These are phyloP conservation scores for Chlamydomonas schloesseri DNA, from an alignment of 139 green algal genomes.

Conservation along the genomic window DNA sequence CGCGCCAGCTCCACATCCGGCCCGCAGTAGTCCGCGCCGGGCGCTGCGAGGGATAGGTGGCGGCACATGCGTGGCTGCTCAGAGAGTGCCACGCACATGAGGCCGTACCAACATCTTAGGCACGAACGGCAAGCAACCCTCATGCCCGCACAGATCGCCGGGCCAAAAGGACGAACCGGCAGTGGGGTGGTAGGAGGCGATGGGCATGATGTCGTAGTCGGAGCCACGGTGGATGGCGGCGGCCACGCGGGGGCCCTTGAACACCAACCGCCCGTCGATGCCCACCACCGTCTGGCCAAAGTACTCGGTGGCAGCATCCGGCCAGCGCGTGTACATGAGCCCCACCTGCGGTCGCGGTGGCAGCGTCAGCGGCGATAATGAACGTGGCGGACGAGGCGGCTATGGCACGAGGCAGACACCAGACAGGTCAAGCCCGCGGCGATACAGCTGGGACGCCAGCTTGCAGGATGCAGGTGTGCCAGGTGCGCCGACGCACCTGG, in stretches of 20 bases:
- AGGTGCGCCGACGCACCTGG: conserved; percentile 21
- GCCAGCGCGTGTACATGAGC: conserved; percentile 69
- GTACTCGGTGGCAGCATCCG: conserved; percentile 57
- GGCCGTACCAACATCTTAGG: no score
- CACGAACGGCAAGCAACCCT: no score
- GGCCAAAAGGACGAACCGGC: neutral
- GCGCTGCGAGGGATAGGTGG: neutral
- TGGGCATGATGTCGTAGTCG: conserved; percentile 38
- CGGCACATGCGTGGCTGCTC: no score
- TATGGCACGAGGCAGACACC: no score
- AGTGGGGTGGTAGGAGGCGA: conserved; percentile 32
- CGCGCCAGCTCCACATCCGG: conserved; percentile 60
- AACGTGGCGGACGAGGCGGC: neutral
- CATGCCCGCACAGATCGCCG: no score
- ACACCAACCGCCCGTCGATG: conserved; percentile 78
- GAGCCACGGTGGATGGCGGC: conserved; percentile 72
- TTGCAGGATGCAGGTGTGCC: no score
- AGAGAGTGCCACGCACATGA: no score
- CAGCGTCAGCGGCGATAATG: no score
- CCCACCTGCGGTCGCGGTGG: conserved; percentile 47
- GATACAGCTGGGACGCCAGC: neutral
- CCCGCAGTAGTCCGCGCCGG: conserved; percentile 62
- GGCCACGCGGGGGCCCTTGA: conserved; percentile 76
- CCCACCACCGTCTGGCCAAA: conserved; percentile 58
- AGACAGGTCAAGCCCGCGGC: neutral